Evolutionary conservation across 495 filamentous ascomycete genomes (phyloP), one percentile per base, ranked within the genome.

Genomic region (Aspergillus leporis): DNA sequence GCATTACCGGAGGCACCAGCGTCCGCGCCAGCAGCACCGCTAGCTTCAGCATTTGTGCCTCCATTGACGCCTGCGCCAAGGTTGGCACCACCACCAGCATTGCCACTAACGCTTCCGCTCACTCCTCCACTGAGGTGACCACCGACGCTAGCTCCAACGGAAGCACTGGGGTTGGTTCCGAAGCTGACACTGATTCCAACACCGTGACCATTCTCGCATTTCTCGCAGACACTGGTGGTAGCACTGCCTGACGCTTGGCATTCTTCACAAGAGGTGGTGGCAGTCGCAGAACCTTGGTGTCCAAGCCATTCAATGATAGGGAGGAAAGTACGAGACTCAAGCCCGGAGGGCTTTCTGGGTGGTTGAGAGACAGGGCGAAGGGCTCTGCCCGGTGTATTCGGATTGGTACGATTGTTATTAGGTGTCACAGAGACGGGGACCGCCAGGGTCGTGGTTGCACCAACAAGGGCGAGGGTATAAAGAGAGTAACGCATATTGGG

Each of bases 391-490:
- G 41, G 41, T 2, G 14, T 14, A 19, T 45, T 45, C 2, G 16
- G 41, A 1, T 12, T 12, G 3, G 41, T 45, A 45, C 9, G 41
- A 45, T 45, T 45, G 1, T 45, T 19, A n/a, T 45, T 19, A n/a
- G 41, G n/a, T 45, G 41, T 45, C 41, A 45, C 41, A 45, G 41
- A 45, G 5, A 45, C 41, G 5, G 41, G 41, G 41, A 45, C 41
- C 41, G 41, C 41, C 41, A 45, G 41, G 41, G 41, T 45, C 41
- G 41, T 18, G 3, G 41, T 45, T 18, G 41, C 41, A 3, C 41
- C 41, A 21, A 40, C 36, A 4, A 45, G 41, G 41, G 41, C 41
- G 16, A 45, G 41, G 41, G 41, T 45, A 9, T 19, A 45, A 45
- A 45, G 41, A 45, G 41, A 7, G 41, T 45, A 45, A 45, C 41